Evolutionary conservation across 2,329 filamentous ascomycete species (phyloP).

Genomic region (Exophiala spinifera): DNA sequence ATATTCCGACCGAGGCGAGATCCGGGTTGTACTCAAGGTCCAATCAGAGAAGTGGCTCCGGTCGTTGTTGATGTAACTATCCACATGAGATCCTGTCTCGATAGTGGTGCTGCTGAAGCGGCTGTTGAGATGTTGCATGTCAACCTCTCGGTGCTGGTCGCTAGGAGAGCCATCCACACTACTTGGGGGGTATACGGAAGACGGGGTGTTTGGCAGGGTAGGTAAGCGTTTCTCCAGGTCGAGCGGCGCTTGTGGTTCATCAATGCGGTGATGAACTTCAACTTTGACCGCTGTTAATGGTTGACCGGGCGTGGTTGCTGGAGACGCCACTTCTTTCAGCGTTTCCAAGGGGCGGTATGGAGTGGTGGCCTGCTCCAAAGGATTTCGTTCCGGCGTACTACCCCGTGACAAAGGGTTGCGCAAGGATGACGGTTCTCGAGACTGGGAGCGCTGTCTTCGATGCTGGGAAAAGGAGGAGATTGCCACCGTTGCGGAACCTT

Average conservation of each 20-base stretch:
- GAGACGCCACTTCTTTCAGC: constrained; percentile 26
- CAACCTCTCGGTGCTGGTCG: neutral
- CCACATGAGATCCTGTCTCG: constrained; percentile 20
- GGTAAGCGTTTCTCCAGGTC: constrained; percentile 41
- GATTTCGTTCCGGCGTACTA: constrained; percentile 1
- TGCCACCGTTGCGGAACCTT: constrained; percentile 5
- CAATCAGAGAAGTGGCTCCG: constrained; percentile 45
- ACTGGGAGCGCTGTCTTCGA: constrained; percentile 35
- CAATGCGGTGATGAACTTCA: constrained; percentile 14
- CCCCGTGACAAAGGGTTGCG: constrained; percentile 33
- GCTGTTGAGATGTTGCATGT: constrained; percentile 24
- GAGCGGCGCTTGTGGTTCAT: constrained; percentile 31
- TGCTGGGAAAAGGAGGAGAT: constrained; percentile 38
- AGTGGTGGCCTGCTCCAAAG: constrained; percentile 4
- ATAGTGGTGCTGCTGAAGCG: constrained; percentile 29
- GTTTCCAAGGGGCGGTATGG: constrained; percentile 24
- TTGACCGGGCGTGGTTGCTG: constrained; percentile 29
- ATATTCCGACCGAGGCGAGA: constrained; percentile 29
- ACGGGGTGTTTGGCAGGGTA: constrained; percentile 46
- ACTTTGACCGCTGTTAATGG: constrained; percentile 26
- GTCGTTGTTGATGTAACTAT: constrained; percentile 19
- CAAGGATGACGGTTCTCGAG: constrained; percentile 30
- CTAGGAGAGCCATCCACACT: constrained; percentile 11
- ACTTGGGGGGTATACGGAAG: constrained; percentile 37
- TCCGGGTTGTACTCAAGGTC: constrained; percentile 33